Base-by-base conservation (phyloP, 2,329 filamentous ascomycete genomes). In the Pseudogymnoascus sp. region DNA sequence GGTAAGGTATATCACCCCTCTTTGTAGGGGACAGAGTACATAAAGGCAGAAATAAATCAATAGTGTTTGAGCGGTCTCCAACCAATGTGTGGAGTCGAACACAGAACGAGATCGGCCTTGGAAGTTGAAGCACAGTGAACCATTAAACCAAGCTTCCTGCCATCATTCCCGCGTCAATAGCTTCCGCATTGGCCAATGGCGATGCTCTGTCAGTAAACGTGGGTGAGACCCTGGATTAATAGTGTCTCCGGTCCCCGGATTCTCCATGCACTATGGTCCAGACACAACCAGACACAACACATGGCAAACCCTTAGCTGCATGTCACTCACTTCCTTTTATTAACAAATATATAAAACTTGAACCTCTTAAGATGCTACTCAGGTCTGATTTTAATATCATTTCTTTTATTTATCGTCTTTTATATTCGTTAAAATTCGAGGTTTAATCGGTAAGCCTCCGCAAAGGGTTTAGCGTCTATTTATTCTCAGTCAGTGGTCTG, bases 151-250 rank as follows among this genome's bases (percentile, higher is more conserved):
- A 53, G 47, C 47, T 53, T 53, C 28, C 47, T 53, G 47, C n/a
- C 47, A 53, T 53, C 47, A 53, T 35, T 53, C 47, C 47, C 47
- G 15, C 47, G 47, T 53, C 47, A 53, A 53, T 14, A 53, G 47
- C 47, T 53, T 20, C 33, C 1, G 15, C 9, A 53, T 53, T 53
- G 47, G 11, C 47, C 47, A 53, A 53, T 53, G 33, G 15, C 6
- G n/a, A 33, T 14, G 15, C 15, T 33, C 3, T n/a, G 28, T 35
- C 15, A 8, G 15, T 7, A 35, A 53, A 53, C 47, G 47, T 53
- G 47, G 25, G 6, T 35, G 28, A 53, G 28, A 53, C 47, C 47
- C 47, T 53, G 47, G 47, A 53, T 53, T 53, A 53, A 53, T 35
- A 53, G 47, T 53, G 15, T 15, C 15, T 53, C 47, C 47, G 47